Conservation (phyloP, 257 asterid genomes). For the Salvia splendens region DNA sequence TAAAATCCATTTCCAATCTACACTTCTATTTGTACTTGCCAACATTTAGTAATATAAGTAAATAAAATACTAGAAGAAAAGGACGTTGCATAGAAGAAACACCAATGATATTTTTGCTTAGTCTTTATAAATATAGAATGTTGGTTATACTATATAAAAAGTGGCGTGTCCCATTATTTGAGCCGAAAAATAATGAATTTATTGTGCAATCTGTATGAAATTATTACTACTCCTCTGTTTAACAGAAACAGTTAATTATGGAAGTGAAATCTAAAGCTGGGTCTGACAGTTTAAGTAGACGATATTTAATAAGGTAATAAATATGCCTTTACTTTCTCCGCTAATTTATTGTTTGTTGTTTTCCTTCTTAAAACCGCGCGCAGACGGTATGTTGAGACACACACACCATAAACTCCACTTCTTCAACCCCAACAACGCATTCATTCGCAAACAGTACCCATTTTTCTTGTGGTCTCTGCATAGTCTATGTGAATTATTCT, state of each 20-base stretch:
- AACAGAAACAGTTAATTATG: slow-evolving; percentile 11
- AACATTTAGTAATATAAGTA: no score
- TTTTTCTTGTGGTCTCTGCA: slow-evolving; percentile 57
- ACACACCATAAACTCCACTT: slow-evolving; percentile 16
- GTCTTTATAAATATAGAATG: no score
- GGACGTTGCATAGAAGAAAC: background rate
- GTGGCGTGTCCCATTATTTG: no score
- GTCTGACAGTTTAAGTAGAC: slow-evolving; percentile 30
- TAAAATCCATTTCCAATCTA: no score
- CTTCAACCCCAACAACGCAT: slow-evolving; percentile 31
- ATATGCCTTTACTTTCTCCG: slow-evolving; percentile 49
- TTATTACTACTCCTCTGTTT: background rate
- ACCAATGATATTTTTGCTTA: no score
- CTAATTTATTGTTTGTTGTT: slow-evolving; percentile 44
- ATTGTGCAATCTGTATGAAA: slow-evolving; percentile 4
- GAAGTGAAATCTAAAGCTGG: slow-evolving; percentile 7
- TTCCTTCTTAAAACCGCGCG: slow-evolving; percentile 32
- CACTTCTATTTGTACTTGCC: no score
- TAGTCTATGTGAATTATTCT: slow-evolving; percentile 42
- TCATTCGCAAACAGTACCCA: slow-evolving; percentile 33
- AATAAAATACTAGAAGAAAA: no score
- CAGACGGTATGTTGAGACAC: slow-evolving; percentile 22
- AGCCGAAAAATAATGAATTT: background rate
- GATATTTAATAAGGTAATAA: slow-evolving; percentile 33
- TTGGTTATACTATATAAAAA: no score